phyloP scores from a whole-genome alignment of 202 grass and related monocot genomes.

The Eragrostis tef region DNA sequence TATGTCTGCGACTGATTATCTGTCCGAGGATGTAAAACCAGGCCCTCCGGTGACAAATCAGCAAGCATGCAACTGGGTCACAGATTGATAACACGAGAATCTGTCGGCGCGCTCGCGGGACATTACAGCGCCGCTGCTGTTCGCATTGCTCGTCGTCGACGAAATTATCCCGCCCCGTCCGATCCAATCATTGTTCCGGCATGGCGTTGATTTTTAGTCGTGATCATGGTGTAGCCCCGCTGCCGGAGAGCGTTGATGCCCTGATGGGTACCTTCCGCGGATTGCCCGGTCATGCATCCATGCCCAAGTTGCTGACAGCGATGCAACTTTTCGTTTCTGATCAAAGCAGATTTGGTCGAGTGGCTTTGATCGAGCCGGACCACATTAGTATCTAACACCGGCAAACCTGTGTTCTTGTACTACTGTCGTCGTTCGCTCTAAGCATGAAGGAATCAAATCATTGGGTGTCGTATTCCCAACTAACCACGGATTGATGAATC shows the following conservation, averaged over 20 bases:
- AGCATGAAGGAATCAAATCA: neutral
- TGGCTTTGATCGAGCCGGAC: neutral
- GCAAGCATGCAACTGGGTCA: too few species aligned
- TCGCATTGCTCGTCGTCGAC: neutral
- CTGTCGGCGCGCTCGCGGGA: neutral
- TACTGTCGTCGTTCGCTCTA: neutral
- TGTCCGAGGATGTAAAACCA: too few species aligned
- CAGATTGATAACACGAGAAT: neutral
- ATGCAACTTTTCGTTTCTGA: neutral
- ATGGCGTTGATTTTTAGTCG: neutral
- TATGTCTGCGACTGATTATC: too few species aligned
- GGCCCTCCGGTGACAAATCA: too few species aligned
- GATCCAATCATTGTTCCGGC: neutral
- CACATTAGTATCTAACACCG: neutral
- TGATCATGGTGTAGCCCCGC: neutral
- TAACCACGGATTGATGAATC: neutral
- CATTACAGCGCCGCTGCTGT: neutral
- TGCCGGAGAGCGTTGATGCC: neutral
- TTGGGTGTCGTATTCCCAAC: neutral
- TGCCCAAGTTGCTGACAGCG: neutral
- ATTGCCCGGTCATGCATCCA: neutral
- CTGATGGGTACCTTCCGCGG: neutral
- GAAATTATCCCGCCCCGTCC: neutral
- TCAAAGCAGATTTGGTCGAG: neutral
- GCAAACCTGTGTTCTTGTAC: constrained; percentile 1